Evolutionary conservation across 1,284 basidiomycete genomes (phyloP).

Genomic region (Apiotrichum mycotoxinovorans): DNA sequence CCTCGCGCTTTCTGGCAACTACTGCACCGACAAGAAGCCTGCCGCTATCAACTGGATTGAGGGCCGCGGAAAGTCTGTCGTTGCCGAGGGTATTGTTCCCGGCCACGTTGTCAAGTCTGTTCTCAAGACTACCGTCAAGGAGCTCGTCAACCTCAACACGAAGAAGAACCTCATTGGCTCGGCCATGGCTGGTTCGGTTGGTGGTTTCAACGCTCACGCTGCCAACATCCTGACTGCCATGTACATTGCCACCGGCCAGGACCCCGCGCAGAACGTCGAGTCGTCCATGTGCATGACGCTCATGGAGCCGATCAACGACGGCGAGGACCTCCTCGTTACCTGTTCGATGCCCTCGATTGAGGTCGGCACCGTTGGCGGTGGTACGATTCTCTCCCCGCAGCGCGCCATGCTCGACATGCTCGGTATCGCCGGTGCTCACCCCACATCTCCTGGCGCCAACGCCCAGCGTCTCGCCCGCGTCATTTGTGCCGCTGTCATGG

Average conservation of each 20-base stretch:
- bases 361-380: constrained; percentile 94
- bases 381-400: constrained; percentile 85
- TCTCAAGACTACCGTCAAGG: constrained; percentile 90
- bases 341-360: constrained; percentile 94
- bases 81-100: constrained; percentile 90
- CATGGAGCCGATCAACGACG: constrained; percentile 94
- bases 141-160: constrained; percentile 84
- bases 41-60: constrained; percentile 99
- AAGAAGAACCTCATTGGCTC: constrained; percentile 99
- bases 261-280: constrained; percentile 98
- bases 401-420: constrained; percentile 88
- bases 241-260: constrained; percentile 95
- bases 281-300: constrained; percentile 97
- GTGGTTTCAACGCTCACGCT: constrained; percentile 98
- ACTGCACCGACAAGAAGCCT: constrained; percentile 99
- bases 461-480: constrained; percentile 80
- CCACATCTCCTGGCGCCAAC: constrained; percentile 76
- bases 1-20: constrained; percentile 94
- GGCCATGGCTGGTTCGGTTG: constrained; percentile 95
- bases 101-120: constrained; percentile 84
- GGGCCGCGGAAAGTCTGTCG: constrained; percentile 94
- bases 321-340: constrained; percentile 85
- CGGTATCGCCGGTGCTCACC: constrained; percentile 80
- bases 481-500: constrained; percentile 87
- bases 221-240: constrained; percentile 96